A percentile compares a stretch with the other conserved stretches of the same genome.
Conservation (phyloP, 129 eudicot genomes). For the Deinandra increscens region DNA sequence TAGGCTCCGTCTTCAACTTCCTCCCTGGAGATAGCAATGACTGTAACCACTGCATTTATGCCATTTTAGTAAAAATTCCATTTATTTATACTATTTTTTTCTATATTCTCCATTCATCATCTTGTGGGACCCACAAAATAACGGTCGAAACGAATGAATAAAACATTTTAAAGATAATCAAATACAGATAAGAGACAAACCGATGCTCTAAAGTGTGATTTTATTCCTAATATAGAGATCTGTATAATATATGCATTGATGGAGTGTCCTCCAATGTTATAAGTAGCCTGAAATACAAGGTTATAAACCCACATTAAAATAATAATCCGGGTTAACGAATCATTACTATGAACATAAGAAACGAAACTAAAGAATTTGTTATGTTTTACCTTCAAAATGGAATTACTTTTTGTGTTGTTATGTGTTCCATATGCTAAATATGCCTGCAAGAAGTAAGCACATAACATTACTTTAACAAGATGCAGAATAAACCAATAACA, state of each 20-base stretch:
- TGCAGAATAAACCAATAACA: background rate
- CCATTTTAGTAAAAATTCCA: constrained; percentile 21
- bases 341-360: constrained; percentile 13
- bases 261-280: constrained; percentile 71
- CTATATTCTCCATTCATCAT: background rate
- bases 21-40: constrained; percentile 73
- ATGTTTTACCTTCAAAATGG: constrained; percentile 55
- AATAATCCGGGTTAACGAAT: constrained; percentile 6
- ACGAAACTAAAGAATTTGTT: background rate
- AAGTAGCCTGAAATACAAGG: constrained; percentile 59
- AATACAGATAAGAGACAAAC: constrained; percentile 37
- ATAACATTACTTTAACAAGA: constrained; percentile 12
- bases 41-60: constrained; percentile 69
- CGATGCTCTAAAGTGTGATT: constrained; percentile 74
- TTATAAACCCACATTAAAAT: background rate
- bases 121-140: constrained; percentile 2
- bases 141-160: background rate
- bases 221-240: constrained; percentile 68
- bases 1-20: constrained; percentile 52
- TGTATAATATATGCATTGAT: constrained; percentile 75
- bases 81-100: background rate
- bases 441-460: constrained; percentile 51
- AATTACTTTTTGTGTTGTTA: constrained; percentile 48
- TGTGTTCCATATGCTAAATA: constrained; percentile 81
- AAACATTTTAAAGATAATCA: background rate